Base-by-base conservation (phyloP, 2,329 filamentous ascomycete species). In the Alternaria conjuncta region DNA sequence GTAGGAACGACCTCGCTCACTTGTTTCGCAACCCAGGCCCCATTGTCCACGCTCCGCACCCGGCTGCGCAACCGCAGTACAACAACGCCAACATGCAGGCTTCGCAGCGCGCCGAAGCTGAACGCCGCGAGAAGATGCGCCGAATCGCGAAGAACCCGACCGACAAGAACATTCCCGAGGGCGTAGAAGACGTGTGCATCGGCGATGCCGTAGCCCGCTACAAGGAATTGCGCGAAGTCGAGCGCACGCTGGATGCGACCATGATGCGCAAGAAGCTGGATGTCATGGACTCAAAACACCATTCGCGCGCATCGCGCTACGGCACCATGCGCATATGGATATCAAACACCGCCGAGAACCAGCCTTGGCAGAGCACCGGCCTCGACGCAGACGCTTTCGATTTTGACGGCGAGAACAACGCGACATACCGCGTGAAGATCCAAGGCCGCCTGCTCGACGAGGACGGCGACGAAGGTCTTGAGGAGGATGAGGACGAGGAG, bases 241-340 rank as follows among this genome's bases (percentile, higher is more conserved):
- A 99, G 85, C 90, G 93, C 75, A 88, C 90, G 57, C 85, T 99
- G 60, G 96, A 99, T 83, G 92, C 95, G 44, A 92, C 93, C 18
- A 96, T 97, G 86, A 94, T 96, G 79, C 90, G 95, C 76, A 99
- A 99, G 84, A 88, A 94, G 65, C 83, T 99, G 65, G 96, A 99
- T 77, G 90, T 97, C 66, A 88, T 93, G 67, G 95, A 98, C 78
- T 90, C 89, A 46, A 88, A 93, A 57, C 92, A 88, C 77, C 89
- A 91, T 69, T 88, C 90, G 68, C 90, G 90, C 65, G 85, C 89
- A 64, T 96, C 92, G 87, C 88, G 92, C 70, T 91, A 90, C 80
- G 92, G 91, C 76, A 97, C 93, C 3, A 85, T 99, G 80, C 91
- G 95, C 66, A 88, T 99, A 67, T 98, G 94, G 94, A 90, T 99